A percentile compares a stretch with the other conserved stretches of the same genome.
Evolutionary conservation across 805 yeast genomes (phyloP).

Genomic region (Kuraishia floccosa): DNA sequence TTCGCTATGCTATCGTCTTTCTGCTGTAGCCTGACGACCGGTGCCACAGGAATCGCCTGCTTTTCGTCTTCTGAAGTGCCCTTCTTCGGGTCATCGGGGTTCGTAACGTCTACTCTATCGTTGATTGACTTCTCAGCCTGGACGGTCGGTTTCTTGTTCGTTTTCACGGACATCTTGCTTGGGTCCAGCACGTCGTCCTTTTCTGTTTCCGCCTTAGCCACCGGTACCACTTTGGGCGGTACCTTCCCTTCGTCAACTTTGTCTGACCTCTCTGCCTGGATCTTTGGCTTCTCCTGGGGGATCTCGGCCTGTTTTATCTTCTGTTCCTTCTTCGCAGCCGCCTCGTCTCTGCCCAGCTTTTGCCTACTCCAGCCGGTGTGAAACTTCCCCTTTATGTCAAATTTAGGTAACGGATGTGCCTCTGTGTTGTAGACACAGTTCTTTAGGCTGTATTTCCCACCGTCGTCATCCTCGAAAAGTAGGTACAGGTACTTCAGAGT

Average conservation of each 20-base stretch:
- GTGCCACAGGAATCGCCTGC: too few relatives aligned
- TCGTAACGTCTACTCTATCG: too few relatives aligned
- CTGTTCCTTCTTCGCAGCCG: constrained; percentile 16
- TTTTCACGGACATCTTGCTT: neutral
- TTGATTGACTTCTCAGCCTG: too few relatives aligned
- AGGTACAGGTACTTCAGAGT: constrained; percentile 79
- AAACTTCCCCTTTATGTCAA: constrained; percentile 38
- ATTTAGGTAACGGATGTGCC: constrained; percentile 85
- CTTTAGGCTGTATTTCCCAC: constrained; percentile 50
- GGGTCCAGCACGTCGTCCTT: neutral
- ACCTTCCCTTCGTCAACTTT: constrained; percentile 1
- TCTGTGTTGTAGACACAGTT: constrained; percentile 80
- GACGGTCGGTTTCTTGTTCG: neutral
- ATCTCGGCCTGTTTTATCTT: constrained; percentile 2
- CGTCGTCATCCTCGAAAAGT: constrained; percentile 57
- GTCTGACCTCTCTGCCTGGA: constrained; percentile 2
- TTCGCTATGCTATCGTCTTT: too few relatives aligned
- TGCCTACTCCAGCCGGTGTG: constrained; percentile 51
- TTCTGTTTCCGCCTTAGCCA: neutral
- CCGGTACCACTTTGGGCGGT: neutral
- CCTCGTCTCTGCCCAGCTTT: constrained; percentile 6
- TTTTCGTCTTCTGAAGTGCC: too few relatives aligned
- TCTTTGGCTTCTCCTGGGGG: neutral
- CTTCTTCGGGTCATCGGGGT: too few relatives aligned
- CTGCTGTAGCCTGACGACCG: too few relatives aligned